Conservation (phyloP, 441 rosid genomes). For the Gossypium schwendimanii region DNA sequence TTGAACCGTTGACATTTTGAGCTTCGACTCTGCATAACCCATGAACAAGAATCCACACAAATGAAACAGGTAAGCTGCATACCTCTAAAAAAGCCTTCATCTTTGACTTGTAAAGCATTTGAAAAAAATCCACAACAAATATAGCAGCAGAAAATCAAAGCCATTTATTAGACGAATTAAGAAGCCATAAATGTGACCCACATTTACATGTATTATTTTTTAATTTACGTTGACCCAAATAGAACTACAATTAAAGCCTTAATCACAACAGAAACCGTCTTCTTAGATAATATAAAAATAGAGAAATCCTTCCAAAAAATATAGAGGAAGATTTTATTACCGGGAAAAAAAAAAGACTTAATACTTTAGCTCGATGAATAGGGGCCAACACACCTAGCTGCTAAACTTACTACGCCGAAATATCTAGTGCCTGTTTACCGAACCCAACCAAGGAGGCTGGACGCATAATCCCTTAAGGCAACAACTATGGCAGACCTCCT, state of each 20-base stretch:
- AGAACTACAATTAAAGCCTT: neutral
- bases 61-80: neutral
- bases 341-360: neutral
- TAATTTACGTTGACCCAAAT: neutral
- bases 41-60: conserved; percentile 13
- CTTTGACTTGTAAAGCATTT: neutral
- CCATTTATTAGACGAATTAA: neutral
- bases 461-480: neutral
- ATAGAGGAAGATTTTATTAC: neutral
- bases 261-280: neutral
- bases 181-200: neutral
- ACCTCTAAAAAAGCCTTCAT: conserved; percentile 3
- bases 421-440: neutral
- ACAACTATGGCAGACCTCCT: neutral
- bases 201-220: neutral
- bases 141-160: conserved; percentile 1
- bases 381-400: too few relatives aligned
- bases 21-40: conserved; percentile 27
- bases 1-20: conserved; percentile 15
- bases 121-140: neutral
- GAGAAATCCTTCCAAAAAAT: too few relatives aligned
- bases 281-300: neutral
- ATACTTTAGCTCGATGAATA: too few relatives aligned
- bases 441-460: neutral
- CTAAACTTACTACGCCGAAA: too few relatives aligned